Percentiles rank a stretch among this genome's conserved stretches.
Evolutionary conservation across 495 filamentous ascomycete genomes (phyloP).

Genomic region (Penicillium canescens): DNA sequence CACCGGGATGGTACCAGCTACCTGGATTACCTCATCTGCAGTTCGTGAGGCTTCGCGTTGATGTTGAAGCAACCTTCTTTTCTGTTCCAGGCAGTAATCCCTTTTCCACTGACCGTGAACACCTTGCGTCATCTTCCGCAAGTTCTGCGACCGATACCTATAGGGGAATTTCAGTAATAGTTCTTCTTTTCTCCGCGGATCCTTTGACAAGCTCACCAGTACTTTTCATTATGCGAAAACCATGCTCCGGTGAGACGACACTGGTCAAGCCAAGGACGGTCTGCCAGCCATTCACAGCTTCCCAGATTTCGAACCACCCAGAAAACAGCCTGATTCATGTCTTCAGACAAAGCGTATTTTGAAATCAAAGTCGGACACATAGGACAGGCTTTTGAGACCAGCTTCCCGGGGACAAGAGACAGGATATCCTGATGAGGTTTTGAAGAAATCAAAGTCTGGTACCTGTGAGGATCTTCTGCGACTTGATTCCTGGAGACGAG

Average conservation of each 20-base stretch:
- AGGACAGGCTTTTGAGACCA: conserved; percentile 6
- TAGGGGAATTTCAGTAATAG: not conserved
- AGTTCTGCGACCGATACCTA: conserved; percentile 4
- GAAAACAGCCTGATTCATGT: conserved; percentile 6
- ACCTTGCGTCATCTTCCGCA: conserved; percentile 1
- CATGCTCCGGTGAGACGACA: conserved; percentile 7
- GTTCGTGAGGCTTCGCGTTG: conserved; percentile 8
- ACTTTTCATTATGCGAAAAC: not conserved
- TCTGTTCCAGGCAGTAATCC: conserved; percentile 7
- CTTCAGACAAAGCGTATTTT: not conserved
- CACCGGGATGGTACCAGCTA: not conserved
- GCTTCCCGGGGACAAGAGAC: not conserved
- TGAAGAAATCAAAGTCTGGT: conserved; percentile 4
- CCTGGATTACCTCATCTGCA: not conserved
- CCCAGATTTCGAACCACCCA: conserved; percentile 7
- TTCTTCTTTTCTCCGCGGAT: conserved; percentile 3
- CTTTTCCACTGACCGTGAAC: conserved; percentile 6
- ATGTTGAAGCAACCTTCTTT: conserved; percentile 2
- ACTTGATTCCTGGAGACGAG: not conserved
- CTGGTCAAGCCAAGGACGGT: conserved; percentile 9
- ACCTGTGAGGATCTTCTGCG: conserved; percentile 3
- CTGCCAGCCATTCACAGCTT: conserved; percentile 8
- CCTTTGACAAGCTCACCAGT: conserved; percentile 4
- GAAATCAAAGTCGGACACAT: conserved; percentile 4
- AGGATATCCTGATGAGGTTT: conserved; percentile 7